Percentiles rank a stretch among this genome's conserved stretches.
Conservation (phyloP, 1,284 basidiomycete genomes). For the Melampsora occidentalis region DNA sequence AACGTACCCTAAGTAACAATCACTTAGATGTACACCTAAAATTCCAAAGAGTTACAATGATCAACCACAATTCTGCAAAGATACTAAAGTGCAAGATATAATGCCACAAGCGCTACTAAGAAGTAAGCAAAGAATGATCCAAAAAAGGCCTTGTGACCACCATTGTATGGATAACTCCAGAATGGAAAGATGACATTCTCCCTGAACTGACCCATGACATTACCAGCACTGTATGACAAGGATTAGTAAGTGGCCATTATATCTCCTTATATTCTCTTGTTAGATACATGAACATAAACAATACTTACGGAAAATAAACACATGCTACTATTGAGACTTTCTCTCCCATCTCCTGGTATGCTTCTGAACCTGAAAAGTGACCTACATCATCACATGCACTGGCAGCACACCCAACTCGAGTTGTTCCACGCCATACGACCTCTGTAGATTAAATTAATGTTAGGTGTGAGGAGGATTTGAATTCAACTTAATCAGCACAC, state of each 20-base stretch:
- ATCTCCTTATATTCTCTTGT: too few relatives aligned
- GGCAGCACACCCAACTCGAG: neutral
- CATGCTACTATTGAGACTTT: neutral
- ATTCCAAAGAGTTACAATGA: too few relatives aligned
- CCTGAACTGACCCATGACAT: neutral
- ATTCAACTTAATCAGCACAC: neutral
- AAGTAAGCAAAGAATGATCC: too few relatives aligned
- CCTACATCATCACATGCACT: neutral
- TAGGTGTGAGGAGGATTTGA: too few relatives aligned
- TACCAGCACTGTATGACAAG: neutral
- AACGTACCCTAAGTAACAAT: too few relatives aligned
- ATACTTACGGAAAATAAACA: neutral
- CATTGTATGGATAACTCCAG: too few relatives aligned
- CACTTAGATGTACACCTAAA: too few relatives aligned
- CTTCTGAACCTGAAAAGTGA: neutral
- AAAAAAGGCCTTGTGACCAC: too few relatives aligned
- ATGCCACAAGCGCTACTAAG: too few relatives aligned
- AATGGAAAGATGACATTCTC: conserved; percentile 5
- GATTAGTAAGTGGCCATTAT: too few relatives aligned
- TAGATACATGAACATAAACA: neutral
- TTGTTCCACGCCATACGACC: conserved; percentile 5
- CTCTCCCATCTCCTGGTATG: neutral
- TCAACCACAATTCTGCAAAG: too few relatives aligned
- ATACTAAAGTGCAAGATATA: too few relatives aligned
- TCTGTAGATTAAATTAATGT: neutral